These are phyloP conservation scores for Alternaria arborescens DNA, from an alignment of 2,329 filamentous ascomycete genomes.

Conservation along the genomic window DNA sequence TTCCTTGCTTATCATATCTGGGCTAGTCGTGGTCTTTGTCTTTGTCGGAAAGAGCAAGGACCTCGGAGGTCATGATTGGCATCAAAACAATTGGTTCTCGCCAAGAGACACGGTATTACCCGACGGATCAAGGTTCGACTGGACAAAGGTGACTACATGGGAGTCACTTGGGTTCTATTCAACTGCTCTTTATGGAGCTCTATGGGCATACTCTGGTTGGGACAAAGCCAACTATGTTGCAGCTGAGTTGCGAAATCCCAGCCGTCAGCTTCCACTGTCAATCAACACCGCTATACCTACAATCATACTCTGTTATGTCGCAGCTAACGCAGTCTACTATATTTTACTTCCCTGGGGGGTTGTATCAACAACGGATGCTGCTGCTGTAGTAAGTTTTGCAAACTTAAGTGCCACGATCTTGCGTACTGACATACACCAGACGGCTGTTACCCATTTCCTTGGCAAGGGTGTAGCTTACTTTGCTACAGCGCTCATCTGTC, in stretches of 20 bases:
- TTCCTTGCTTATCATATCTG: conserved; percentile 46
- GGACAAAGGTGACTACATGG: conserved; percentile 60
- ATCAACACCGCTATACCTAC: conserved; percentile 70
- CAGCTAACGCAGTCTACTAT: conserved; percentile 70
- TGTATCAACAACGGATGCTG: conserved; percentile 67
- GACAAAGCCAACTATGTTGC: conserved; percentile 53
- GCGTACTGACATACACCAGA: conserved; percentile 22
- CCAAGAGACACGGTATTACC: conserved; percentile 37
- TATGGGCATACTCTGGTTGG: conserved; percentile 50
- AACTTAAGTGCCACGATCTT: neutral
- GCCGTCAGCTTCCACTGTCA: conserved; percentile 63
- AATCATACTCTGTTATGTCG: conserved; percentile 68
- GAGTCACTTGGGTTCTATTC: conserved; percentile 69
- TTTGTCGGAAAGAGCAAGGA: conserved; percentile 40
- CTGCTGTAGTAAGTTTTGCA: conserved; percentile 64
- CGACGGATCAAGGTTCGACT: conserved; percentile 45
- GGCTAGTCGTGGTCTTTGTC: conserved; percentile 45
- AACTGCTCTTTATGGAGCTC: conserved; percentile 59
- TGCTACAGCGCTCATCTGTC: conserved; percentile 64
- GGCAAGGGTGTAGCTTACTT: conserved; percentile 61
- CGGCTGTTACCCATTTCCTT: conserved; percentile 59
- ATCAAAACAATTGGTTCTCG: conserved; percentile 44
- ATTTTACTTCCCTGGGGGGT: conserved; percentile 68
- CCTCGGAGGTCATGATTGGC: conserved; percentile 46
- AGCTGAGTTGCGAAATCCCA: conserved; percentile 45